Conservation (phyloP, 2,329 filamentous ascomycete species). For the Botrytis hyacinthi region DNA sequence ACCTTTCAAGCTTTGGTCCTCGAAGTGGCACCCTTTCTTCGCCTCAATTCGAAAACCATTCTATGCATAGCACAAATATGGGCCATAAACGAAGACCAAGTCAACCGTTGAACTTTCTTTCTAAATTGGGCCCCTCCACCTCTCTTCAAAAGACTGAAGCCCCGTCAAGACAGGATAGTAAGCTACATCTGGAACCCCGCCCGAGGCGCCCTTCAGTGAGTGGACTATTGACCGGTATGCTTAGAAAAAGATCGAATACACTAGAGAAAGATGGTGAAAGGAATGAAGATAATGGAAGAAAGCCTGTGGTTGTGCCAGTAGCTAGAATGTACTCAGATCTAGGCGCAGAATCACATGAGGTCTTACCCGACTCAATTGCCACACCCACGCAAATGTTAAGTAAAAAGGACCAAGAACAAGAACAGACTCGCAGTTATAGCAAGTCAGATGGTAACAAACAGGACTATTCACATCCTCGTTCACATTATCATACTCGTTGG, state of each 20-base stretch:
- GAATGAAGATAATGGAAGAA: slow-evolving; percentile 1
- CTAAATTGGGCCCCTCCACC: slow-evolving; percentile 15
- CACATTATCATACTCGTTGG: slow-evolving; percentile 25
- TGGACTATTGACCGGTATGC: slow-evolving; percentile 32
- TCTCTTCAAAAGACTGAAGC: slow-evolving; percentile 12
- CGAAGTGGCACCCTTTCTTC: slow-evolving; percentile 7
- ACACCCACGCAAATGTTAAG: neutral
- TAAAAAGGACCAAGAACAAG: neutral
- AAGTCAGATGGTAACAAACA: neutral
- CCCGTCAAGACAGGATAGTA: slow-evolving; percentile 6
- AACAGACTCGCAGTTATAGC: neutral
- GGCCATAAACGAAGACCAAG: slow-evolving; percentile 9
- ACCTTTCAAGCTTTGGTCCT: slow-evolving; percentile 9
- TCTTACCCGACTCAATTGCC: neutral
- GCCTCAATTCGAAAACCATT: neutral
- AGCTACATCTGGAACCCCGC: slow-evolving; percentile 16
- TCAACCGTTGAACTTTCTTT: slow-evolving; percentile 19
- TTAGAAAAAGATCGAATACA: slow-evolving; percentile 30
- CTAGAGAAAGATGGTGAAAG: slow-evolving; percentile 23
- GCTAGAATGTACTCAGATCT: slow-evolving; percentile 34
- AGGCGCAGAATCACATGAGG: slow-evolving; percentile 14
- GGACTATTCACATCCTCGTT: neutral
- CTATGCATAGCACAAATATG: neutral
- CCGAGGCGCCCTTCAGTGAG: slow-evolving; percentile 31
- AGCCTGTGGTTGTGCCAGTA: slow-evolving; percentile 20